Evolutionary conservation across 2,329 filamentous ascomycete genomes (phyloP), one percentile per base, ranked within the genome.

Genomic region (Sclerotinia trifoliorum): DNA sequence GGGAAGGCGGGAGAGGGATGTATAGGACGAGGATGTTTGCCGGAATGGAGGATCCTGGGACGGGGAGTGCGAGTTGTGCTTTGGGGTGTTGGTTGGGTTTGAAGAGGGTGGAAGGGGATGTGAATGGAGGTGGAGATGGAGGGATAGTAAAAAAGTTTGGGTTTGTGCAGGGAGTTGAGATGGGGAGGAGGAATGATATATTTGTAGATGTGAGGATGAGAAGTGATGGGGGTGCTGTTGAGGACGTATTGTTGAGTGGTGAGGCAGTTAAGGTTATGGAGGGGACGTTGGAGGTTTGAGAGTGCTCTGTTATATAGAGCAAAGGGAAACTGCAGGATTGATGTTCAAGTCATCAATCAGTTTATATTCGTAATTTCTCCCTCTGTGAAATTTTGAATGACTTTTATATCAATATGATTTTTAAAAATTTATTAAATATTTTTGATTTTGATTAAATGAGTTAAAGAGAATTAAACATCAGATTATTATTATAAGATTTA

Each of bases 81-180:
- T 77, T 91, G 71, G 80, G 81, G 26, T 79, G 82, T 66, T 89
- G 85, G 73, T 78, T 90, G 70, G 81, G 83, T 73, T 78, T 90
- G 70, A 75, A 55, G 75, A 70, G n/a, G 74, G 85, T n/a, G 65
- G 76, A 77, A n/a, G 79, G 79, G 64, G 76, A 75, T 55, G 75
- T 70, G 24, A 76, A 74, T 29, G 77, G 76, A n/a, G n/a, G n/a
- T n/a, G n/a, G 24, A 76, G n/a, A 74, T 29, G 77, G 76, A 32
- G 77, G 76, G 44, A 71, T 75, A 56, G 78, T 77, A 63, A 87
- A 85, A 71, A 69, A 11, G 8, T 74, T 66, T 69, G 80, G 82
- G 68, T 79, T 90, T 70, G 84, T 84, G 69, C 88, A 91, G 78
- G 89, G 88, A 0, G 86, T 90, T 13, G 88, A 91, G 78, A 90